Conservation (phyloP, 2,329 filamentous ascomycete genomes). For the Cordyceps farinosa region DNA sequence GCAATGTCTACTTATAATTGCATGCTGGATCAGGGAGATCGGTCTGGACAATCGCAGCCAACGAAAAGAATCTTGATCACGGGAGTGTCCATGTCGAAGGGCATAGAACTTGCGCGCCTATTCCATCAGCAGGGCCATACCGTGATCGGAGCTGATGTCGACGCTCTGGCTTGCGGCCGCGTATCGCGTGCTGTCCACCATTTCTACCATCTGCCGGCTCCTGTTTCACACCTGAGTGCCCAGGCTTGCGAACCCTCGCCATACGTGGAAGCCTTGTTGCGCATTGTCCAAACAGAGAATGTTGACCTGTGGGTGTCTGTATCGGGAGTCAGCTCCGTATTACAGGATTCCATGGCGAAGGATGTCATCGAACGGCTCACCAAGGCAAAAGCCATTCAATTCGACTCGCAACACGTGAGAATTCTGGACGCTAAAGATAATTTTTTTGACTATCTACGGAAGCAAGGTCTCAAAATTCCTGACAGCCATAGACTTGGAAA, state of each 20-base stretch:
- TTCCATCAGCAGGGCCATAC: constrained; percentile 63
- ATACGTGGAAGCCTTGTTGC: constrained; percentile 56
- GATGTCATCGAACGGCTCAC: constrained; percentile 57
- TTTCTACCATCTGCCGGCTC: constrained; percentile 48
- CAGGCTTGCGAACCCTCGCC: neutral
- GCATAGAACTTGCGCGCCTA: constrained; percentile 60
- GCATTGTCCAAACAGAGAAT: constrained; percentile 56
- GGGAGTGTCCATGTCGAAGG: constrained; percentile 69
- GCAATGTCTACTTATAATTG: constrained; percentile 24
- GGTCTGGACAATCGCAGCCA: constrained; percentile 5
- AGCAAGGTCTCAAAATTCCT: constrained; percentile 52
- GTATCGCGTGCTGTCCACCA: constrained; percentile 53
- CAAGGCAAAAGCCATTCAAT: constrained; percentile 60
- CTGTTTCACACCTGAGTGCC: constrained; percentile 1
- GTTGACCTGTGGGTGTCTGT: constrained; percentile 72
- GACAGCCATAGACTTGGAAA: constrained; percentile 52
- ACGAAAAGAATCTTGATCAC: constrained; percentile 61
- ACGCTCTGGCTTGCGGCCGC: constrained; percentile 49
- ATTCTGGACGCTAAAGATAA: constrained; percentile 61
- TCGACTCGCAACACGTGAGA: constrained; percentile 52
- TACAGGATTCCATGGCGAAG: constrained; percentile 64
- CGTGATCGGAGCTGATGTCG: constrained; percentile 69
- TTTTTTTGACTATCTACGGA: constrained; percentile 58
- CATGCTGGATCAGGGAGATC: neutral
- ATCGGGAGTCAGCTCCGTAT: constrained; percentile 61